Conservation (phyloP, 805 yeast species). For the Soucietia sequanensis region DNA sequence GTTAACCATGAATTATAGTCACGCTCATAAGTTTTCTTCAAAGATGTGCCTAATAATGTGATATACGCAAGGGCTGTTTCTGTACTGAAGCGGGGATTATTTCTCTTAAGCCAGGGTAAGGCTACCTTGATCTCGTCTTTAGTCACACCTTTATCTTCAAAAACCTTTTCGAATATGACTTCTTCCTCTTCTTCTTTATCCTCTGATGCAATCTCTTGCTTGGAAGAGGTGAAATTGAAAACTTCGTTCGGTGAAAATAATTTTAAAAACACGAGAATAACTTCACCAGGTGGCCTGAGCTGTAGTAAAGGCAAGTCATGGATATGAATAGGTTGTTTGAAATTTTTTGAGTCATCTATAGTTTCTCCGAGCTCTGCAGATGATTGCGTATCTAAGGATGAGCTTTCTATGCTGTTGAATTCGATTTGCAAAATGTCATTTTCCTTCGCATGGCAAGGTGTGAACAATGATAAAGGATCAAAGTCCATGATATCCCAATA, state of each 20-base stretch:
- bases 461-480: constrained; percentile 41
- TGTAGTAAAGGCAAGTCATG: constrained; percentile 60
- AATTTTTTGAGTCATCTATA: constrained; percentile 6
- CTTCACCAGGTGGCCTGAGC: constrained; percentile 45
- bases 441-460: constrained; percentile 17
- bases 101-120: constrained; percentile 43
- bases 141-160: constrained; percentile 34
- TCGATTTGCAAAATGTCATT: no score
- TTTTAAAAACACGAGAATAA: constrained; percentile 43
- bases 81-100: constrained; percentile 32
- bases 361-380: constrained; percentile 5
- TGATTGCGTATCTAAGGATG: neutral
- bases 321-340: constrained; percentile 47
- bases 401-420: neutral
- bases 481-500: constrained; percentile 33
- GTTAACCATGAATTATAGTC: constrained; percentile 51
- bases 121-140: constrained; percentile 20
- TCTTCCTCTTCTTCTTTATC: constrained; percentile 5
- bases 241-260: constrained; percentile 50
- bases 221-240: constrained; percentile 46
- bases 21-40: constrained; percentile 25
- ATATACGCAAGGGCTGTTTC: constrained; percentile 18
- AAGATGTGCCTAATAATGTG: constrained; percentile 24
- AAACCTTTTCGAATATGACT: constrained; percentile 14
- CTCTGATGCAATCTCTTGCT: constrained; percentile 2